Base-by-base conservation (phyloP, 352 stramenopile genomes). In the Phytophthora chlamydospora region DNA sequence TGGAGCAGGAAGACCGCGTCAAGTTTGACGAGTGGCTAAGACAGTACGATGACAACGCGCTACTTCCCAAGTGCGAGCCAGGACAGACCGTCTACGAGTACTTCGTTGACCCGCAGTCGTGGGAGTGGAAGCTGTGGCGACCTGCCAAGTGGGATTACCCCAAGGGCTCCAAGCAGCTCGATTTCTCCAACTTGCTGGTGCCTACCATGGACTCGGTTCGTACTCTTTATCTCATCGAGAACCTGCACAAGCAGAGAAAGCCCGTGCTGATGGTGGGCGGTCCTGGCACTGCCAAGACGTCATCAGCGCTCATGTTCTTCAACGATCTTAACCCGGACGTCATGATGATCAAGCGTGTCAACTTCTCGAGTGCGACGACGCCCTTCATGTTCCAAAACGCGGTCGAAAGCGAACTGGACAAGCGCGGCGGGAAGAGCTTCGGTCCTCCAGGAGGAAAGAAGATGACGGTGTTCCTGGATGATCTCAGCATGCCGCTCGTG, bases 381-480 rank as follows among this genome's bases (percentile, higher is more conserved):
- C 89, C 96, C 19, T 98, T 98, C 60, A 99, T 99, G 94, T 98
- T 98, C 63, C 97, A 99, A 66, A 98, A 96, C 43, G 90, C 95
- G 0, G 97, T 99, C 44, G 97, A 99, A 72, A 91, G 92, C n/a
- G 95, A 99, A 57, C 80, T 99, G 11, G 97, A 99, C 58, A 99
- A 99, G 75, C 90, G 97, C 36, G 97, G 97, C 31, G 97, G 97
- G 11, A 98, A 98, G 73, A 99, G 97, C 58, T 99, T 99, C 68
- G 97, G 97, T 29, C 97, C 97, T 33, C 96, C 97, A 5, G 96
- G 97, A 46, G 96, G 96, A 14, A 99, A 99, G 76, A 98, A 98
- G 62, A 99, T 99, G 97, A 99, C 96, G 0, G 96, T 99, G 10
- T 99, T 99, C 63, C 85, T 99, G 16, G 97, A 99, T 75, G 97